Base-by-base conservation (phyloP, 192 early-diverging fungal species). In the Allomyces javanicus region DNA sequence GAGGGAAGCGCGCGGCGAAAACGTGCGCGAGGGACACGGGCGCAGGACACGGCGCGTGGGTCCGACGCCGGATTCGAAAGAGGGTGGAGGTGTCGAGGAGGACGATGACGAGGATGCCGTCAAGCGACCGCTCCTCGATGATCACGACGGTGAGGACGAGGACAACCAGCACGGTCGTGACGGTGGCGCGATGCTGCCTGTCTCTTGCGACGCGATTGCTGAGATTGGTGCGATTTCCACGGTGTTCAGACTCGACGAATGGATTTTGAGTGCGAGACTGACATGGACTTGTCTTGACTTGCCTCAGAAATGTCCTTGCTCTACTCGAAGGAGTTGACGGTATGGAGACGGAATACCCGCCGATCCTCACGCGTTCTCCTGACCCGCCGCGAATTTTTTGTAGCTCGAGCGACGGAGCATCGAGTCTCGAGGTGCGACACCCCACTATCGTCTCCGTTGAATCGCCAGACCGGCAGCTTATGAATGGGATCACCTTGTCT, bases 261-360 rank as follows among this genome's bases (percentile, higher is more conserved):
- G 23, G 27, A 12, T 63, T 45, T 25, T 66, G 7, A 25, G 40
- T 17, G 6, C 14, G 22, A 67, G 6, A n/a, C n/a, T n/a, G 45
- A 50, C 33, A 19, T 45, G n/a, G n/a, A n/a, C n/a, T 19, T 14
- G 1, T 1, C 27, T 62, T 65, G 14, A 50, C 25, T 44, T 17
- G 24, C 3, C 69, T 72, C 76, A 82, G 64, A 71, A 73, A 63
- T 40, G 33, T 82, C 76, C 11, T 75, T 82, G 25, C 64, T 75
- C 5, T 76, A 80, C 44, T 82, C 80, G 61, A 82, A 70, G 25
- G 71, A 80, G 24, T 67, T 82, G 4, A 66, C 67, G 23, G 73
- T 80, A 76, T 9, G 33, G 33, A 40, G 33, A 40, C 33, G 33
- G 4, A 40, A 7, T 9, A 3, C 7, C 33, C 7, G 61, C 65